Base-by-base conservation (phyloP, 768 basidiomycete species). In the Serpula lacrymans region DNA sequence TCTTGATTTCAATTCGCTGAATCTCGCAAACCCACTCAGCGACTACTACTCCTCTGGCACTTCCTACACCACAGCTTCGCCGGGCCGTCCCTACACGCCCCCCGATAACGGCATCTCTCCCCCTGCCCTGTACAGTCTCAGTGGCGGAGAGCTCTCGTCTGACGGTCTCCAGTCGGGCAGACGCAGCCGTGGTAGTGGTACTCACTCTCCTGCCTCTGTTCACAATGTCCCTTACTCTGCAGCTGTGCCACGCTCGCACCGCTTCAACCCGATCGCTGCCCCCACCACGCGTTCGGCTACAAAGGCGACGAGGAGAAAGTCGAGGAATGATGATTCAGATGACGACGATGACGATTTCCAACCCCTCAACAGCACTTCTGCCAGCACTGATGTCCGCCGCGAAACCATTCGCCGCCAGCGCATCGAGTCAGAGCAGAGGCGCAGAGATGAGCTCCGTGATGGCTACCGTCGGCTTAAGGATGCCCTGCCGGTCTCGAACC, bases 391-490 rank as follows among this genome's bases (percentile, higher is more conserved):
- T 58, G 72, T 72, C 67, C 88, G 88, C 64, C 86, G 89, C 58
- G 89, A 92, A 72, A 87, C 88, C 41, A 88, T 92, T 54, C 87
- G 89, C 60, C 81, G 82, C 59, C 88, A 91, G 70, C 87, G 89
- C 66, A 92, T 92, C 70, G 89, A 92, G 73, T 90, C 88, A 18
- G 89, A 92, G 71, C 88, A 94, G 72, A 74, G 90, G 51, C 78
- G 92, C 51, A 80, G 92, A 27, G 90, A 94, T 54, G 92, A 95
- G 67, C 86, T 95, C 59, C 75, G 92, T 41, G 91, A 95, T 42
- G 91, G 89, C 45, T 95, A 94, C 67, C 79, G 83, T 53, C 78
- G 85, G 43, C 82, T 95, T 69, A 91, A 90, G 78, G 86, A 90
- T 54, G 84, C 83, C 41, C 82, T 95, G 52, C 92, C 92, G 21